These are phyloP conservation scores for Ganoderma lingzhi DNA, from an alignment of 1,284 basidiomycete species.

Conservation along the genomic window DNA sequence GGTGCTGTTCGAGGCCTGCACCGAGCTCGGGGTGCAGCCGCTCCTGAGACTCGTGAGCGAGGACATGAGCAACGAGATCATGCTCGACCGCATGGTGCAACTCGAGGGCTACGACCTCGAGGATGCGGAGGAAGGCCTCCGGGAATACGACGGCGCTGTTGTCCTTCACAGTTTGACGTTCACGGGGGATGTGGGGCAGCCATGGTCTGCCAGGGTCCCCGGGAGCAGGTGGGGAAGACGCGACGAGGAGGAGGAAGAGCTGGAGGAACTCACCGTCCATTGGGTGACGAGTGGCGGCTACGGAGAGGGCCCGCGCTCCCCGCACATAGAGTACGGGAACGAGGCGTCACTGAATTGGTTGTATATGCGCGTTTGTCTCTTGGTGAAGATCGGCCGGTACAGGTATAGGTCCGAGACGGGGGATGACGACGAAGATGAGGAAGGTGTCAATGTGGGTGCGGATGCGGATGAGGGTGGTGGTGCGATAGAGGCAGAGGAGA, in stretches of 20 bases:
- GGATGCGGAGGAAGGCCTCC: neutral
- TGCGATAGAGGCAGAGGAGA: too few relatives aligned
- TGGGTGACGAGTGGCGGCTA: neutral
- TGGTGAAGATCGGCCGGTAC: neutral
- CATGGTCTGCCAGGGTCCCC: neutral
- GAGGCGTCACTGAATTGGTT: neutral
- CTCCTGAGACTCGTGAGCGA: slow-evolving; percentile 10
- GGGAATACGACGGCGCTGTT: neutral
- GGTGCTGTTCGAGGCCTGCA: slow-evolving; percentile 13
- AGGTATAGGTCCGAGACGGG: neutral
- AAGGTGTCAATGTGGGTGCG: neutral
- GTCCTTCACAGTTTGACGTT: neutral
- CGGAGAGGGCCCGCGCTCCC: neutral
- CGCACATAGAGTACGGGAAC: neutral
- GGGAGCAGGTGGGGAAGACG: too few relatives aligned
- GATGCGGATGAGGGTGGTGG: neutral
- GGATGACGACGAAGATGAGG: neutral
- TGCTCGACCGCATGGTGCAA: neutral
- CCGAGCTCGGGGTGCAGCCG: slow-evolving; percentile 6
- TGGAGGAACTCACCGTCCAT: slow-evolving; percentile 1
- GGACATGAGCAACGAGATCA: neutral
- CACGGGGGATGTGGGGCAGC: neutral
- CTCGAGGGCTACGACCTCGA: neutral
- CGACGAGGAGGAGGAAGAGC: neutral
- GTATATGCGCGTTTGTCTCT: neutral